A percentile compares a stretch with the other conserved stretches of the same genome.
phyloP scores from a whole-genome alignment of 2,329 filamentous ascomycete genomes.

The Fusarium aywerte region DNA sequence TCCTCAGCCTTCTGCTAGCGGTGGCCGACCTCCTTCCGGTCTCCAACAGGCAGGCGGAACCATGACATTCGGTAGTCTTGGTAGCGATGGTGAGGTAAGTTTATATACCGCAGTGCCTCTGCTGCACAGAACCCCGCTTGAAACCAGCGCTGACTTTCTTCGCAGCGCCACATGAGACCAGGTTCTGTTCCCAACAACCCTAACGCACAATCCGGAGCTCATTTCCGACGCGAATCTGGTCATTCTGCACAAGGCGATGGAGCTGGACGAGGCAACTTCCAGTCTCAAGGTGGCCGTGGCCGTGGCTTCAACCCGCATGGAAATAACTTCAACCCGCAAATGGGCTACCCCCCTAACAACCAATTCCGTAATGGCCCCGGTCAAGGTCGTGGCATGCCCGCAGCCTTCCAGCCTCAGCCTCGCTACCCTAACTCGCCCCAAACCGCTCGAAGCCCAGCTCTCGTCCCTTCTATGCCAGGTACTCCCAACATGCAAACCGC shows the following conservation, averaged over 20 bases:
- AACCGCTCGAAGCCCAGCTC: constrained; percentile 72
- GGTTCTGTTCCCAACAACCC: constrained; percentile 71
- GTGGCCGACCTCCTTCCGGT: constrained; percentile 84
- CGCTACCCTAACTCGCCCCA: constrained; percentile 71
- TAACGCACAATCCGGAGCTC: constrained; percentile 71
- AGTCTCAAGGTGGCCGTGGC: constrained; percentile 61
- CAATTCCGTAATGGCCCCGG: constrained; percentile 56
- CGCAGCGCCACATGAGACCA: constrained; percentile 75
- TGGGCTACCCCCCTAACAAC: constrained; percentile 58
- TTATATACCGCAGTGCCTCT: constrained; percentile 14
- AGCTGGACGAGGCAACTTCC: constrained; percentile 66
- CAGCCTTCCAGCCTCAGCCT: constrained; percentile 58
- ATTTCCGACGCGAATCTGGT: constrained; percentile 86
- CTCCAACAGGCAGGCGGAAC: constrained; percentile 74
- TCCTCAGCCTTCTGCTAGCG: constrained; percentile 84
- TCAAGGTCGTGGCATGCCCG: constrained; percentile 65
- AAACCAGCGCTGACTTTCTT: constrained; percentile 40
- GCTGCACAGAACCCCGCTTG: not conserved
- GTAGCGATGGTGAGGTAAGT: constrained; percentile 80
- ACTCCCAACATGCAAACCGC: constrained; percentile 75
- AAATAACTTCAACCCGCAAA: constrained; percentile 59
- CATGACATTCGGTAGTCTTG: constrained; percentile 86
- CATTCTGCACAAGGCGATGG: constrained; percentile 75
- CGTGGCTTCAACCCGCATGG: constrained; percentile 59
- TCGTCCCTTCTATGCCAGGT: constrained; percentile 72